These are phyloP conservation scores for Taxillus chinensis DNA, from an alignment of 164 flowering plant genomes.

Conservation along the genomic window DNA sequence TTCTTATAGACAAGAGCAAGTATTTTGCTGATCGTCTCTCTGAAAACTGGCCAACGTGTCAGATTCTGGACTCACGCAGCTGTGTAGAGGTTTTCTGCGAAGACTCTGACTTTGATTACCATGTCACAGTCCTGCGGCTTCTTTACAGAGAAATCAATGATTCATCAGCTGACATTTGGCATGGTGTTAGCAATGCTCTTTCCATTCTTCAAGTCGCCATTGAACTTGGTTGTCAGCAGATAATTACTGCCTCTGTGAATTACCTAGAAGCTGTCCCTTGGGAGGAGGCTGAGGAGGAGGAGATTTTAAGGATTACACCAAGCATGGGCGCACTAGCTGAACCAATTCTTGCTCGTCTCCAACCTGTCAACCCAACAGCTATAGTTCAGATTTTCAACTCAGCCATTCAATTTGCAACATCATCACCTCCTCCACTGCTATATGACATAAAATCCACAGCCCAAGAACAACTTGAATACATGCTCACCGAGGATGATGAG, in stretches of 20 bases:
- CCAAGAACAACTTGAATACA: slow-evolving; percentile 92
- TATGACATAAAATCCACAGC: slow-evolving; percentile 60
- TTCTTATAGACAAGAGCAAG: slow-evolving; percentile 53
- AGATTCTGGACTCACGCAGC: slow-evolving; percentile 78
- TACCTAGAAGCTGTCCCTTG: slow-evolving; percentile 98
- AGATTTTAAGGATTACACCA: slow-evolving; percentile 60
- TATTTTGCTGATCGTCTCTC: slow-evolving; percentile 92
- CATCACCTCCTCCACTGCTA: slow-evolving; percentile 49
- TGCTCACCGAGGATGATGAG: slow-evolving; percentile 96
- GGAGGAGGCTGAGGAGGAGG: slow-evolving; percentile 97
- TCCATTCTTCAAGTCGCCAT: slow-evolving; percentile 67
- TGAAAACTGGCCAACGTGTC: slow-evolving; percentile 89
- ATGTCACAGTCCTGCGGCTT: slow-evolving; percentile 59
- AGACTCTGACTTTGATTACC: slow-evolving; percentile 60
- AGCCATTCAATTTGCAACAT: slow-evolving; percentile 73
- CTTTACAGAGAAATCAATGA: slow-evolving; percentile 37
- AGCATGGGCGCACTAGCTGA: slow-evolving; percentile 55
- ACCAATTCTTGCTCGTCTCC: slow-evolving; percentile 78
- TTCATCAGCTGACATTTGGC: slow-evolving; percentile 30
- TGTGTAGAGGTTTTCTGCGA: slow-evolving; percentile 84
- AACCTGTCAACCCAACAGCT: slow-evolving; percentile 54
- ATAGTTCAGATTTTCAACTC: slow-evolving; percentile 50
- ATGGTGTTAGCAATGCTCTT: slow-evolving; percentile 68
- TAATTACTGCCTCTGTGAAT: slow-evolving; percentile 50
- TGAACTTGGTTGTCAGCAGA: slow-evolving; percentile 52